phyloP scores from a whole-genome alignment of 371 early-diverging fungal species.

The Rhizopus delemar region DNA sequence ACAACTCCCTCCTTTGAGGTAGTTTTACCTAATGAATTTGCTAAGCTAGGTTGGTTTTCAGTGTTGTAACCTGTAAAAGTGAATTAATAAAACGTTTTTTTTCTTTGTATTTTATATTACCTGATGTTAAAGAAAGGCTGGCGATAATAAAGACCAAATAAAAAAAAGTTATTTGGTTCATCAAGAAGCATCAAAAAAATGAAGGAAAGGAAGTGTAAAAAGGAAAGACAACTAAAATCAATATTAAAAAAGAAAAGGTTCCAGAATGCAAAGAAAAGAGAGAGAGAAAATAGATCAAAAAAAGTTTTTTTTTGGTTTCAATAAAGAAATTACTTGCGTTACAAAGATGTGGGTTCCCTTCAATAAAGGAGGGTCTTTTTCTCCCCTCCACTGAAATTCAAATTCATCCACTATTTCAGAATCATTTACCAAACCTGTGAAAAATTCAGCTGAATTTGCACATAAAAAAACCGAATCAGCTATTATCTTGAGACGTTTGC shows the following conservation, averaged over 20 bases:
- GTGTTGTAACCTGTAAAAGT: not conserved
- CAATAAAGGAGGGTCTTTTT: too few relatives aligned
- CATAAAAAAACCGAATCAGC: too few relatives aligned
- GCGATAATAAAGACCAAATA: conserved; percentile 26
- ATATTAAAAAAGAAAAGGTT: not conserved
- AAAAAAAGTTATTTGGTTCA: conserved; percentile 35
- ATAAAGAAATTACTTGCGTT: too few relatives aligned
- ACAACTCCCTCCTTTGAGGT: not conserved
- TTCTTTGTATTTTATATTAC: not conserved
- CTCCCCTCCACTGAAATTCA: too few relatives aligned
- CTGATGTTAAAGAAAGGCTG: conserved; percentile 18
- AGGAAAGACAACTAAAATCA: not conserved
- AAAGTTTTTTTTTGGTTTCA: too few relatives aligned
- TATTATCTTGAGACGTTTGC: too few relatives aligned
- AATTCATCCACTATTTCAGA: too few relatives aligned
- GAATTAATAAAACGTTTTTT: not conserved
- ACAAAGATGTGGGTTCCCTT: too few relatives aligned
- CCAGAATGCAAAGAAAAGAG: not conserved
- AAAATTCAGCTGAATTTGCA: too few relatives aligned
- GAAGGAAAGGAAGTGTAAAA: not conserved
- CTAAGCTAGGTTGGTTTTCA: not conserved
- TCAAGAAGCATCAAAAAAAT: conserved; percentile 25
- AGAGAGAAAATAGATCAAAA: too few relatives aligned
- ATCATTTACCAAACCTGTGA: too few relatives aligned
- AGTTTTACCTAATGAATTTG: not conserved